Evolutionary conservation across 306 rosid species (phyloP), one percentile per base, ranked within the genome.

Genomic region (Ormosia emarginata): DNA sequence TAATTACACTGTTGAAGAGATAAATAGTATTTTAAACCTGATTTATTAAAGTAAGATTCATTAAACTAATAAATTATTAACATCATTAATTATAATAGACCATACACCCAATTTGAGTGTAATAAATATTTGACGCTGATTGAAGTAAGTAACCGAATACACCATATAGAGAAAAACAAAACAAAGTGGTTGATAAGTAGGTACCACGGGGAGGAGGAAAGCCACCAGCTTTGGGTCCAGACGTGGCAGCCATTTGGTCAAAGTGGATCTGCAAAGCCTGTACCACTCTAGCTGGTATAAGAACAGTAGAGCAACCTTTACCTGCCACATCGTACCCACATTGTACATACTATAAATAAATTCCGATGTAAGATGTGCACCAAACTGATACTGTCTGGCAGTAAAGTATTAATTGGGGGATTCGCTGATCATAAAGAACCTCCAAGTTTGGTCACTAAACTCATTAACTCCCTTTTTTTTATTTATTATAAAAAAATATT

Each of bases 251-350:
- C 67, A 91, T 85, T 87, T 91, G 87, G 85, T 92, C 92, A 79
- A 92, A 93, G 84, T 93, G 99, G 33, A 62, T 91, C 66, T 90
- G 91, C 80, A 95, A 84, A 43, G 99, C 98, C 77, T 92, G 97
- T n/a, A 93, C 84, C 5, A 95, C 99, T 83, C 94, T 93, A 0
- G 95, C 97, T 8, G 99, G 98, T 75, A 95, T 92, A 33, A 92
- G 89, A 82, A 93, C 99, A 1, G 93, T 87, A 14, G 98, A 85
- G 56, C 90, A 73, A 55, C 89, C 89, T 75, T 84, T 84, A n/a
- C 83, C 88, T 85, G 74, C 8, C 74, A 63, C 67, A 62, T 68
- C 62, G 24, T 24, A 24, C 24, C 24, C 24, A 24, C 24, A 49
- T 3, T 4, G 7, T 7, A 41, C 18, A 15, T n/a, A n/a, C 24